phyloP scores from a whole-genome alignment of 2,329 filamentous ascomycete species.

The Ampelomyces quisqualis region DNA sequence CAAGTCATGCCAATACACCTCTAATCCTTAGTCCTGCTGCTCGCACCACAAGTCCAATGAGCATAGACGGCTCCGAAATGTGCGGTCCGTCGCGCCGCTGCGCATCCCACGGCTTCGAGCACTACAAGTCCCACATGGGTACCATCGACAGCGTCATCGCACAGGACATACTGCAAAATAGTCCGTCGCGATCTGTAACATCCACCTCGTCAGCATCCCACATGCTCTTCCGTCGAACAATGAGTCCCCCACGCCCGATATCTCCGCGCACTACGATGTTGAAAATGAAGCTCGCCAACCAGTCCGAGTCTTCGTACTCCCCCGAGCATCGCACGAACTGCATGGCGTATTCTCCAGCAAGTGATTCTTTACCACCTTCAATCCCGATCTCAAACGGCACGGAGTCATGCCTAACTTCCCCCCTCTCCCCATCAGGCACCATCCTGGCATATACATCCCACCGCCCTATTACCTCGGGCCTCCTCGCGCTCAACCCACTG shows the following conservation, averaged over 20 bases:
- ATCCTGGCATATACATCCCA: conserved; percentile 36
- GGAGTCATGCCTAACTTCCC: conserved; percentile 23
- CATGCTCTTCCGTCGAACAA: background rate
- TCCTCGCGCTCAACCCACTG: conserved; percentile 34
- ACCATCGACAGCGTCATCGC: conserved; percentile 19
- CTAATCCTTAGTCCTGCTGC: conserved; percentile 13
- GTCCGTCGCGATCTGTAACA: background rate
- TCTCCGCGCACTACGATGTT: conserved; percentile 34
- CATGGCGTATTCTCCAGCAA: background rate
- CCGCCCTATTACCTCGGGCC: conserved; percentile 27
- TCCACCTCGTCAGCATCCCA: background rate
- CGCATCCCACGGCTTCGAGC: conserved; percentile 15
- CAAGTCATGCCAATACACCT: conserved; percentile 12
- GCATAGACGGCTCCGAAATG: conserved; percentile 29
- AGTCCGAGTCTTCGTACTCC: background rate
- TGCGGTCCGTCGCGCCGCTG: conserved; percentile 19
- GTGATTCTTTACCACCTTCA: conserved; percentile 2
- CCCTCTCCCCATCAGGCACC: conserved; percentile 29
- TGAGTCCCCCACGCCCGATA: conserved; percentile 12
- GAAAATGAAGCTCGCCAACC: conserved; percentile 23
- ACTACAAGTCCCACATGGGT: conserved; percentile 13
- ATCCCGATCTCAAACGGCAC: conserved; percentile 36
- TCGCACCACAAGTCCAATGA: conserved; percentile 24
- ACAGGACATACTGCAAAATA: too few relatives aligned
- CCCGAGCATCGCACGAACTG: background rate